These are phyloP conservation scores for Castanea sativa DNA, from an alignment of 306 rosid genomes.

Conservation along the genomic window DNA sequence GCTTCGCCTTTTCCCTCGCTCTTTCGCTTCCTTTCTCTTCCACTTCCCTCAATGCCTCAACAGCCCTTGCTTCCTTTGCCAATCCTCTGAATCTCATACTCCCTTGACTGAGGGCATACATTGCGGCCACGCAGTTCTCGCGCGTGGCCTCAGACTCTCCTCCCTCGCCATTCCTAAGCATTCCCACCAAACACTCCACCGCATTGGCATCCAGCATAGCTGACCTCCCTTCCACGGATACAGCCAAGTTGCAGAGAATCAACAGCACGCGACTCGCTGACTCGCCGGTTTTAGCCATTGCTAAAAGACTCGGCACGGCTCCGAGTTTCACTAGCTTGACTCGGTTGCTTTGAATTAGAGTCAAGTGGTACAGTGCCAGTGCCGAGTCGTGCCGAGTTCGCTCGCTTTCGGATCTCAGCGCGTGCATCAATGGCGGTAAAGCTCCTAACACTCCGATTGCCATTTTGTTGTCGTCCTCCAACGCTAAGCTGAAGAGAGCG, in stretches of 20 bases:
- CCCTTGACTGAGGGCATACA: constrained; percentile 74
- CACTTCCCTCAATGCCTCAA: constrained; percentile 64
- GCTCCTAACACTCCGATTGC: constrained; percentile 90
- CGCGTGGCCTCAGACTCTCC: constrained; percentile 67
- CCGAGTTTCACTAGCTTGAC: constrained; percentile 74
- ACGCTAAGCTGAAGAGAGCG: constrained; percentile 75
- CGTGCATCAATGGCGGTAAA: constrained; percentile 72
- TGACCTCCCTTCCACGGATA: constrained; percentile 61
- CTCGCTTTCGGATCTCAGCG: constrained; percentile 70
- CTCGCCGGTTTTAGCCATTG: constrained; percentile 41
- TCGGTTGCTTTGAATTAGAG: constrained; percentile 70
- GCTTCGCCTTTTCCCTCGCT: constrained; percentile 76
- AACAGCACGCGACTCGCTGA: constrained; percentile 54
- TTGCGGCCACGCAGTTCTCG: constrained; percentile 82
- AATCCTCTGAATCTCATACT: constrained; percentile 78
- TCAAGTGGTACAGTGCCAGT: constrained; percentile 73
- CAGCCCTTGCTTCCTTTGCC: constrained; percentile 80
- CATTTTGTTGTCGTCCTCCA: constrained; percentile 85
- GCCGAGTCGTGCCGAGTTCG: constrained; percentile 81
- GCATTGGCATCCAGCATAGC: constrained; percentile 81
- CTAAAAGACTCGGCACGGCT: constrained; percentile 49
- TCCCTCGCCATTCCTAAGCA: constrained; percentile 53
- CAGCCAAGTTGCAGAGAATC: constrained; percentile 74
- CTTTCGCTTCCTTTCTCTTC: constrained; percentile 80
- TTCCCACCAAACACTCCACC: constrained; percentile 56